These are phyloP conservation scores for Penicillium canescens DNA, from an alignment of 495 filamentous ascomycete genomes.

Conservation along the genomic window DNA sequence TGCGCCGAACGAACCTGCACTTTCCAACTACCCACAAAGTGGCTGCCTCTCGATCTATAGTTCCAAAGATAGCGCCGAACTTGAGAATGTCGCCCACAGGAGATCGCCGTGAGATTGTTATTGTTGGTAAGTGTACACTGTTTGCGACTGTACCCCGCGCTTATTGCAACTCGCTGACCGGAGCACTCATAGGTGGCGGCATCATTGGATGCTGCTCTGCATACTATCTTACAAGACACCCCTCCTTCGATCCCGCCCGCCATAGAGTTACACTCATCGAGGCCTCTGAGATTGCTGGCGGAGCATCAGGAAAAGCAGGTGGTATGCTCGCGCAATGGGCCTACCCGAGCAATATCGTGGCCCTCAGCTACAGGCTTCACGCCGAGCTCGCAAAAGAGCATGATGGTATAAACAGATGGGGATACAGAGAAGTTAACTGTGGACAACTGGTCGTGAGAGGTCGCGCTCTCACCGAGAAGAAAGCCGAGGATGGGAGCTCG, in stretches of 20 bases:
- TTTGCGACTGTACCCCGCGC: slow-evolving; percentile 31
- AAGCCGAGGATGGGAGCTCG: slow-evolving; percentile 27
- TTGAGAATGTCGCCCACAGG: slow-evolving; percentile 36
- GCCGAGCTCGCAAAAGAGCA: slow-evolving; percentile 83
- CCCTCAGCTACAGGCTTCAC: slow-evolving; percentile 83
- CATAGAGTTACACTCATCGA: slow-evolving; percentile 88
- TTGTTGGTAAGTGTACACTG: slow-evolving; percentile 57
- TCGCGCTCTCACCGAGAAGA: slow-evolving; percentile 38
- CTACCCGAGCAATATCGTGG: slow-evolving; percentile 82
- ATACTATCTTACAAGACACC: slow-evolving; percentile 90
- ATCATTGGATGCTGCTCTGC: slow-evolving; percentile 94
- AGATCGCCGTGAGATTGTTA: slow-evolving; percentile 63
- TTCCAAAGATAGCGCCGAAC: slow-evolving; percentile 18
- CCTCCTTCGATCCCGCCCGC: slow-evolving; percentile 70
- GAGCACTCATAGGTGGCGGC: slow-evolving; percentile 67
- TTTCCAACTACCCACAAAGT: slow-evolving; percentile 17
- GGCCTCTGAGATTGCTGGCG: slow-evolving; percentile 83
- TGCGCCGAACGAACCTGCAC: background rate
- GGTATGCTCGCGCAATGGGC: slow-evolving; percentile 92
- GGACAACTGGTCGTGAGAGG: slow-evolving; percentile 69
- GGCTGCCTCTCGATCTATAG: slow-evolving; percentile 25
- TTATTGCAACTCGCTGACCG: slow-evolving; percentile 15
- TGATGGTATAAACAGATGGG: slow-evolving; percentile 79
- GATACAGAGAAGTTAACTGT: slow-evolving; percentile 77
- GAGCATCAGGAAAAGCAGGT: slow-evolving; percentile 93